phyloP scores from a whole-genome alignment of 352 stramenopile species.

The Phytophthora meadii region DNA sequence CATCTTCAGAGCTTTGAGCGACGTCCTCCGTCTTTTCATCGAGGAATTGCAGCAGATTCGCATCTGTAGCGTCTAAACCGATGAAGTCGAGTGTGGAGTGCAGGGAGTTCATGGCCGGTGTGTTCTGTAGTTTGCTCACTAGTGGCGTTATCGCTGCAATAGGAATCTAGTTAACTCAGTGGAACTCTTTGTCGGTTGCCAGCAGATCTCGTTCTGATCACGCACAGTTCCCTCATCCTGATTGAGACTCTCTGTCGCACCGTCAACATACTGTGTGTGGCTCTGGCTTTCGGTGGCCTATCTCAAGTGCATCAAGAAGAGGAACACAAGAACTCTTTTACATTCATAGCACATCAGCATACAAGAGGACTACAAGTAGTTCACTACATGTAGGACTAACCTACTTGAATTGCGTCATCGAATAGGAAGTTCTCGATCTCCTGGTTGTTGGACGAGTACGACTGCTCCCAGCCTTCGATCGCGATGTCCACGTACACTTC shows the following conservation, averaged over 20 bases:
- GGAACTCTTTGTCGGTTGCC: neutral
- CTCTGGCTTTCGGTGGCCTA: neutral
- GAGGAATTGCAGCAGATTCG: constrained; percentile 7
- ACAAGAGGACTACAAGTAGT: neutral
- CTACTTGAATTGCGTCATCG: constrained; percentile 31
- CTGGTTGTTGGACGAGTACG: constrained; percentile 43
- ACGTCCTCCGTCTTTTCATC: constrained; percentile 1
- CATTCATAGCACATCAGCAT: neutral
- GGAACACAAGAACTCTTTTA: neutral
- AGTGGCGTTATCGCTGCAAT: constrained; percentile 14
- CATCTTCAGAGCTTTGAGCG: constrained; percentile 10
- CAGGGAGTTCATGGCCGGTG: constrained; percentile 5
- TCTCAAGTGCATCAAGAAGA: neutral
- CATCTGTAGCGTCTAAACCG: neutral
- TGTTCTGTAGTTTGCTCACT: neutral
- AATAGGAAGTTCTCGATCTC: constrained; percentile 58
- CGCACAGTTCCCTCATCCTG: constrained; percentile 10
- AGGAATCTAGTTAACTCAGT: neutral
- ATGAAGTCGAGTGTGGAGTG: constrained; percentile 29
- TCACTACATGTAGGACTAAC: neutral
- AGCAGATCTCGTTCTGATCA: constrained; percentile 30
- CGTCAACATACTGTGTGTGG: too few relatives aligned
- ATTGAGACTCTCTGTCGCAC: neutral
- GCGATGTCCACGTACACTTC: constrained; percentile 36
- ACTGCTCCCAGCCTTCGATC: constrained; percentile 35